Percentiles rank a stretch among this genome's conserved stretches.
Conservation (phyloP, 768 basidiomycete species). For the Xerocomus spinulosus region DNA sequence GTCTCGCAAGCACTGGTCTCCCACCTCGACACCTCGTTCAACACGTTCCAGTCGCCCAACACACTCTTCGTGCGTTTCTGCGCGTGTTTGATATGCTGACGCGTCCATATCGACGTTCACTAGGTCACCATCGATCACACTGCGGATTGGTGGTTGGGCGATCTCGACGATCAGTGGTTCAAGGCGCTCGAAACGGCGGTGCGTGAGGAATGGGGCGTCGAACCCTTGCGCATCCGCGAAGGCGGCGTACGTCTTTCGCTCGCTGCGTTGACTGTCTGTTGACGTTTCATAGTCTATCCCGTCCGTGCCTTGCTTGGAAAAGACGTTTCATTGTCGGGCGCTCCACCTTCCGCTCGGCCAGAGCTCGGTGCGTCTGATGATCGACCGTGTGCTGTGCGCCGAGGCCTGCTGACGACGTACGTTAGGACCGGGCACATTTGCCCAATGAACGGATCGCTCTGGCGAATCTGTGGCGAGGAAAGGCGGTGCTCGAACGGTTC, state of each 20-base stretch:
- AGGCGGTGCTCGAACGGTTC: constrained; percentile 74
- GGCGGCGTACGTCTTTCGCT: constrained; percentile 66
- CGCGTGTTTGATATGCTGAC: not conserved
- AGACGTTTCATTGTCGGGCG: constrained; percentile 82
- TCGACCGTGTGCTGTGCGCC: not conserved
- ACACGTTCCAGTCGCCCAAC: constrained; percentile 62
- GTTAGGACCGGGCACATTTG: constrained; percentile 92
- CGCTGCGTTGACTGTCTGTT: no score
- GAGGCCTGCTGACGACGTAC: no score
- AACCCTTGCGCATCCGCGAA: constrained; percentile 86
- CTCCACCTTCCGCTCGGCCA: constrained; percentile 95
- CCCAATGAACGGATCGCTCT: constrained; percentile 91
- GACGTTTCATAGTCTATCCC: constrained; percentile 91
- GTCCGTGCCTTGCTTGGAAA: constrained; percentile 89
- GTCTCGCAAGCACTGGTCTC: constrained; percentile 59
- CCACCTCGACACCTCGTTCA: constrained; percentile 58
- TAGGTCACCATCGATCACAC: constrained; percentile 77
- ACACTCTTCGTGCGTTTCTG: constrained; percentile 49
- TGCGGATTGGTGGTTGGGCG: constrained; percentile 96
- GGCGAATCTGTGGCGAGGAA: constrained; percentile 73
- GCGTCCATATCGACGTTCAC: not conserved
- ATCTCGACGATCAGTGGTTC: constrained; percentile 82
- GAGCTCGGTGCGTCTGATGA: constrained; percentile 64
- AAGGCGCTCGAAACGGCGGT: constrained; percentile 80
- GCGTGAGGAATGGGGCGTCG: constrained; percentile 79